A percentile compares a stretch with the other conserved stretches of the same genome.
These are phyloP conservation scores for Collybia sordida DNA, from an alignment of 768 basidiomycete species.

Conservation along the genomic window DNA sequence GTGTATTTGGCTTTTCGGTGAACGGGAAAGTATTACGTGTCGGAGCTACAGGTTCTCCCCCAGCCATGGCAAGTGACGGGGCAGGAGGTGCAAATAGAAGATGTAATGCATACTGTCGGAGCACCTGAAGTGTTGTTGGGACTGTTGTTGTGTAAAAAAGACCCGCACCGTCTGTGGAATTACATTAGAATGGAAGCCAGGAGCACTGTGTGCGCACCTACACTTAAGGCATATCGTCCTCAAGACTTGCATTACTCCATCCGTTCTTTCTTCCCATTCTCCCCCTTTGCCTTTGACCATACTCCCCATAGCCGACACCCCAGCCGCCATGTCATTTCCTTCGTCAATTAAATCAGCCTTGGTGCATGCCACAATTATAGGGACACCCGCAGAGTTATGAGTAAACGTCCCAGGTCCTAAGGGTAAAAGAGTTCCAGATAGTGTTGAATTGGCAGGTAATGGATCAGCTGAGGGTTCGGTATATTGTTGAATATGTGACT, in stretches of 20 bases:
- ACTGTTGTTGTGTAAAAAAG: constrained; percentile 89
- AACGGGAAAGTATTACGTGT: constrained; percentile 85
- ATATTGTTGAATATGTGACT: constrained; percentile 88
- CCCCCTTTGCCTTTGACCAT: constrained; percentile 92
- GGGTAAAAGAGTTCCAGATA: constrained; percentile 73
- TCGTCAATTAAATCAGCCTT: constrained; percentile 95
- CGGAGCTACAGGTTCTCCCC: constrained; percentile 65
- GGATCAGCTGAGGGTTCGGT: constrained; percentile 74
- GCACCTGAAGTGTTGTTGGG: constrained; percentile 68
- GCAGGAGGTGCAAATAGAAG: constrained; percentile 78
- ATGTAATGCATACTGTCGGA: constrained; percentile 85
- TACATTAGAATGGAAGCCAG: not conserved
- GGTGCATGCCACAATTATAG: constrained; percentile 87
- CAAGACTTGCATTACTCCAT: constrained; percentile 93
- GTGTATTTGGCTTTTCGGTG: constrained; percentile 80
- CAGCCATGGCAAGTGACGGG: constrained; percentile 59
- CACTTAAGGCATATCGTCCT: constrained; percentile 92
- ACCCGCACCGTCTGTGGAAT: constrained; percentile 75
- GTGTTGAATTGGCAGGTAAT: constrained; percentile 56
- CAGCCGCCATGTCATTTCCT: constrained; percentile 66
- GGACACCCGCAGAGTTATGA: constrained; percentile 82
- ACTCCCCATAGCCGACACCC: constrained; percentile 80
- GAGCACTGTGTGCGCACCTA: constrained; percentile 37
- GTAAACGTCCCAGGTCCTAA: constrained; percentile 84
- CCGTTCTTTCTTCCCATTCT: constrained; percentile 94